Conservation (phyloP, 2,329 filamentous ascomycete genomes). For the Botrytis cinerea region DNA sequence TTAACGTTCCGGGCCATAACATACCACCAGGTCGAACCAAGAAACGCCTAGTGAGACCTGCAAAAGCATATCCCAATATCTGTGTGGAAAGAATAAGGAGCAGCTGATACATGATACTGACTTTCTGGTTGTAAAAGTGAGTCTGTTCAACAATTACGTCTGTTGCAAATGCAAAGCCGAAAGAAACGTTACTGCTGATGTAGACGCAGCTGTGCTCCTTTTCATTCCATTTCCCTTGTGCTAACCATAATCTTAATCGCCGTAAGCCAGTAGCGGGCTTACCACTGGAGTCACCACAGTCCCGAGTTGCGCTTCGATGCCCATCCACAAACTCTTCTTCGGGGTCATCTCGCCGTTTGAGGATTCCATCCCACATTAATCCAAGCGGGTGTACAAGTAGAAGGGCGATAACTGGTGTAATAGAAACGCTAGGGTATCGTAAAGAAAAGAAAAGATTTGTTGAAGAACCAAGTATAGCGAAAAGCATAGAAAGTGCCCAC, state of each 20-base stretch:
- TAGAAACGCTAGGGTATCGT: conserved; percentile 86
- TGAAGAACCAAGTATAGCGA: conserved; percentile 77
- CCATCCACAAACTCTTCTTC: conserved; percentile 60
- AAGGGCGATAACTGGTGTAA: conserved; percentile 84
- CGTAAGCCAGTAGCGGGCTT: conserved; percentile 30
- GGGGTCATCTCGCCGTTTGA: conserved; percentile 62
- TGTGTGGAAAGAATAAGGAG: conserved; percentile 84
- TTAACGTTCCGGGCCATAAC: conserved; percentile 88
- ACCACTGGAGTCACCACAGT: conserved; percentile 19
- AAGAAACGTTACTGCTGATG: conserved; percentile 86
- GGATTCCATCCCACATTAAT: conserved; percentile 71
- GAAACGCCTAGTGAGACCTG: conserved; percentile 77
- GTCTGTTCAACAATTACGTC: conserved; percentile 91
- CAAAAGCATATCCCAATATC: conserved; percentile 83
- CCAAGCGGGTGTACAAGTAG: conserved; percentile 83
- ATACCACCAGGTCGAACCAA: conserved; percentile 83
- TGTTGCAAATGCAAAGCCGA: conserved; percentile 86
- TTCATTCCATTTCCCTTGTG: conserved; percentile 81
- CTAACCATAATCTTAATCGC: conserved; percentile 69
- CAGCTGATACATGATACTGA: conserved; percentile 74
- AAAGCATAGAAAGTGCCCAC: conserved; percentile 80
- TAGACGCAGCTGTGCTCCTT: conserved; percentile 90
- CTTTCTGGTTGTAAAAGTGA: conserved; percentile 83
- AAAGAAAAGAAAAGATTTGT: conserved; percentile 88
- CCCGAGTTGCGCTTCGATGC: conserved; percentile 28